Evolutionary conservation across 2,329 filamentous ascomycete genomes (phyloP).

Genomic region (Arthrobotrys conoides): DNA sequence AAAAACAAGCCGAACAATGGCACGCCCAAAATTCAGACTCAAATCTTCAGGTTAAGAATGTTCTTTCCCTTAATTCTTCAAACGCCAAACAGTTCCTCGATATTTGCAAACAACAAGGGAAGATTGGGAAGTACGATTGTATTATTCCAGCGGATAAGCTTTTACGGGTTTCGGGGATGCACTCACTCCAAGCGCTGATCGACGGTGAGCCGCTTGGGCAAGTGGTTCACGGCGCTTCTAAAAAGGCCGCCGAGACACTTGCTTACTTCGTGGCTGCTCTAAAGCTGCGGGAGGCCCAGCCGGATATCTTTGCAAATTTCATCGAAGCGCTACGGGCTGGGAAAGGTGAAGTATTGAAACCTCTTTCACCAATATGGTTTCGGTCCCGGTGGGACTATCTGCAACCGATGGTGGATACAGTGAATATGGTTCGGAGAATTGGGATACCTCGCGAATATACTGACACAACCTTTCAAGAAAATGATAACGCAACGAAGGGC

Average conservation of each 20-base stretch:
- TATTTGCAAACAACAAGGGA: slow-evolving; percentile 65
- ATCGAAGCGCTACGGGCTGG: slow-evolving; percentile 65
- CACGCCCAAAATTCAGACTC: slow-evolving; percentile 64
- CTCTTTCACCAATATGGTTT: slow-evolving; percentile 64
- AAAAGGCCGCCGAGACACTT: slow-evolving; percentile 65
- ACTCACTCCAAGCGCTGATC: slow-evolving; percentile 14
- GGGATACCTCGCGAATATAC: slow-evolving; percentile 65
- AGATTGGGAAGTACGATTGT: slow-evolving; percentile 61
- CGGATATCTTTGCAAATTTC: slow-evolving; percentile 66
- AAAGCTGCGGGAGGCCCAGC: slow-evolving; percentile 65
- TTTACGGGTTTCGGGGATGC: slow-evolving; percentile 16
- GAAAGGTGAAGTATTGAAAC: slow-evolving; percentile 65
- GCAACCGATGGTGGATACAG: slow-evolving; percentile 66
- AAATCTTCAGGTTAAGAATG: slow-evolving; percentile 64
- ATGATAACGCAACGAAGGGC: slow-evolving; percentile 5
- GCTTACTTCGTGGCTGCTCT: slow-evolving; percentile 67
- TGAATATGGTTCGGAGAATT: slow-evolving; percentile 65
- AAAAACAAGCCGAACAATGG: slow-evolving; percentile 66
- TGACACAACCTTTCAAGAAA: slow-evolving; percentile 1
- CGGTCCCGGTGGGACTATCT: slow-evolving; percentile 65
- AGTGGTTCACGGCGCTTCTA: slow-evolving; percentile 63
- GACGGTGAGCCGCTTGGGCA: slow-evolving; percentile 34
- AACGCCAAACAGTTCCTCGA: slow-evolving; percentile 67
- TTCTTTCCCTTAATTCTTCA: slow-evolving; percentile 65
- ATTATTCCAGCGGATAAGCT: neutral